Conservation (phyloP, 495 filamentous ascomycete genomes). For the Neurospora sp. region DNA sequence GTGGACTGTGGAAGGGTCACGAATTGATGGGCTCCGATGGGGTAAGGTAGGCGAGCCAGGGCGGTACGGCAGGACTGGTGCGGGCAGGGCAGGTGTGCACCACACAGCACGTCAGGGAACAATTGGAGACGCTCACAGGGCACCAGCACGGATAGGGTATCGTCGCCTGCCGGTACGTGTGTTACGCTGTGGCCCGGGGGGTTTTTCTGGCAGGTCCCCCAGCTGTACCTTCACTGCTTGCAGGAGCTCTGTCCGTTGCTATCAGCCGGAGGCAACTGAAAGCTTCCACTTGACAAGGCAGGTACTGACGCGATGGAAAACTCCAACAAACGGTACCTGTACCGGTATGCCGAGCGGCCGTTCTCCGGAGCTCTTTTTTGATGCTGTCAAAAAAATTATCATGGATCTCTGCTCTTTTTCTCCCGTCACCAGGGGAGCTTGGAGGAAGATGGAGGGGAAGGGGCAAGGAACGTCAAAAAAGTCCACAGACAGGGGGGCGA, state of each 20-base stretch:
- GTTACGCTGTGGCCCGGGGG: background rate
- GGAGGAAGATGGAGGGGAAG: background rate
- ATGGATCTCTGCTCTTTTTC: too few relatives aligned
- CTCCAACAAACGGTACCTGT: background rate
- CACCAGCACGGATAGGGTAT: background rate
- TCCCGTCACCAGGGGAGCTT: too few relatives aligned
- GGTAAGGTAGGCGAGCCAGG: background rate
- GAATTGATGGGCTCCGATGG: background rate
- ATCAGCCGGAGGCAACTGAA: too few relatives aligned
- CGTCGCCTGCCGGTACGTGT: background rate
- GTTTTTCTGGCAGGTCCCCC: background rate
- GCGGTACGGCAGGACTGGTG: background rate
- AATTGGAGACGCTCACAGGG: background rate
- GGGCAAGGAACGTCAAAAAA: background rate
- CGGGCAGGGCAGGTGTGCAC: background rate
- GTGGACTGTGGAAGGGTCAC: background rate
- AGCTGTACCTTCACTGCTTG: background rate
- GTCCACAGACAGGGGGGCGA: background rate
- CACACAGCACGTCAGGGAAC: background rate
- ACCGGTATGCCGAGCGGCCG: background rate
- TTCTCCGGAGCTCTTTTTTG: background rate
- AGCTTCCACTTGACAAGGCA: background rate
- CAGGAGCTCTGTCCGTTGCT: background rate
- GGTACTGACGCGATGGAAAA: background rate
- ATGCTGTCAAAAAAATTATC: background rate